Percentiles rank a stretch among this genome's conserved stretches.
These are phyloP conservation scores for Dalbergia cultrata DNA, from an alignment of 306 rosid genomes.

Conservation along the genomic window DNA sequence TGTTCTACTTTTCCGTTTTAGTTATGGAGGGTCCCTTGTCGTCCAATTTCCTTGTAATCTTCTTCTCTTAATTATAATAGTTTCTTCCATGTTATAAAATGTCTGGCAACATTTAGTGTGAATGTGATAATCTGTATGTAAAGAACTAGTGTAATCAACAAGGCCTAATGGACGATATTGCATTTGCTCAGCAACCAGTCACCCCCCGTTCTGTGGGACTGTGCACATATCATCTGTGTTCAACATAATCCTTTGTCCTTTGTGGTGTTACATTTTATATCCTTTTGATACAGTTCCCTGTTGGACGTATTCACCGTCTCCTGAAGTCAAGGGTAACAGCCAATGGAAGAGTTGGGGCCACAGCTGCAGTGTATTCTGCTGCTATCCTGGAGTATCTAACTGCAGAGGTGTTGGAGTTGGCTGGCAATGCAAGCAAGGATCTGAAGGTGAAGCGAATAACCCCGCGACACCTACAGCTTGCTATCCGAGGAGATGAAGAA, in stretches of 20 bases:
- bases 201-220: neutral
- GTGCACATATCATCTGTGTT: constrained; percentile 1
- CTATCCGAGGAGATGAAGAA: constrained; percentile 83
- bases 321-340: constrained; percentile 73
- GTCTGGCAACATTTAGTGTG: neutral
- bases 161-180: neutral
- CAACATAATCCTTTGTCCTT: neutral
- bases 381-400: constrained; percentile 80
- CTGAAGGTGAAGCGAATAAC: constrained; percentile 86
- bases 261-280: constrained; percentile 8
- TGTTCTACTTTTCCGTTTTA: neutral
- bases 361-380: constrained; percentile 82
- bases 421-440: constrained; percentile 88
- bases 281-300: constrained; percentile 64
- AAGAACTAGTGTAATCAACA: neutral
- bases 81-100: neutral
- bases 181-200: neutral
- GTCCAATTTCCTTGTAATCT: neutral
- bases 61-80: neutral
- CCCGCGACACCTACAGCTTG: constrained; percentile 84
- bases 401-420: constrained; percentile 85
- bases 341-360: constrained; percentile 83
- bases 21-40: neutral
- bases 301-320: constrained; percentile 83
- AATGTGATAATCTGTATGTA: neutral